phyloP scores from a whole-genome alignment of 192 early-diverging fungal genomes.

The Funneliformis mosseae region DNA sequence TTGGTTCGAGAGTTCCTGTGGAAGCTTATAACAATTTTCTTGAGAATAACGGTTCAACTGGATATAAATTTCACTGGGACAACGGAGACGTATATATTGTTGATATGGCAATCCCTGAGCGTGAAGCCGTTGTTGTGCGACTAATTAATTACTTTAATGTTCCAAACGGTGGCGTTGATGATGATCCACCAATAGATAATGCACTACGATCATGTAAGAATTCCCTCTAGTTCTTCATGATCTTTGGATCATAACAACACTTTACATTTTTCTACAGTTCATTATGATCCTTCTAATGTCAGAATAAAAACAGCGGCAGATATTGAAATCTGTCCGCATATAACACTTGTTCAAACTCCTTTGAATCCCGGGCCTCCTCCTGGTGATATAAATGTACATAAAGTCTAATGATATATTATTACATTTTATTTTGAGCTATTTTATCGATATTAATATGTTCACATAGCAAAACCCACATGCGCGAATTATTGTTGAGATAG shows the following conservation, averaged over 20 bases:
- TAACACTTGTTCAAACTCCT: not conserved
- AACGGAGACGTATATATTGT: constrained; percentile 30
- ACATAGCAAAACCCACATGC: constrained; percentile 22
- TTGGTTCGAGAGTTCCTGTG: constrained; percentile 8
- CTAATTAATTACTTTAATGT: not conserved
- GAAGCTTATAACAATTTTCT: constrained; percentile 31
- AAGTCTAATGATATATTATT: constrained; percentile 29
- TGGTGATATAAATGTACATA: constrained; percentile 20
- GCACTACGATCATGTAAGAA: constrained; percentile 22
- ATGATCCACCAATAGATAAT: constrained; percentile 21
- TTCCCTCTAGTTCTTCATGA: constrained; percentile 20
- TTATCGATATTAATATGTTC: constrained; percentile 23
- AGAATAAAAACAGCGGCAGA: not conserved
- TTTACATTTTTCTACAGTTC: constrained; percentile 28
- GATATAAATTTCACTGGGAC: constrained; percentile 16
- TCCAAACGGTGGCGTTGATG: constrained; percentile 16
- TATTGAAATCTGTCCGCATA: constrained; percentile 18
- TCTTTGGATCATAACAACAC: constrained; percentile 23
- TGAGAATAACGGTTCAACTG: not conserved
- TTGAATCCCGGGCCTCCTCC: constrained; percentile 27
- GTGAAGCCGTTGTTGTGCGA: constrained; percentile 3
- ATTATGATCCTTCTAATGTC: constrained; percentile 1
- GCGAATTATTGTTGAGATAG: constrained; percentile 17
- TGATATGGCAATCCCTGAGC: not conserved
- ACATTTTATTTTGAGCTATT: constrained; percentile 14